phyloP scores from a whole-genome alignment of 2,329 filamentous ascomycete genomes.

The Pestalotiopsis sp. region DNA sequence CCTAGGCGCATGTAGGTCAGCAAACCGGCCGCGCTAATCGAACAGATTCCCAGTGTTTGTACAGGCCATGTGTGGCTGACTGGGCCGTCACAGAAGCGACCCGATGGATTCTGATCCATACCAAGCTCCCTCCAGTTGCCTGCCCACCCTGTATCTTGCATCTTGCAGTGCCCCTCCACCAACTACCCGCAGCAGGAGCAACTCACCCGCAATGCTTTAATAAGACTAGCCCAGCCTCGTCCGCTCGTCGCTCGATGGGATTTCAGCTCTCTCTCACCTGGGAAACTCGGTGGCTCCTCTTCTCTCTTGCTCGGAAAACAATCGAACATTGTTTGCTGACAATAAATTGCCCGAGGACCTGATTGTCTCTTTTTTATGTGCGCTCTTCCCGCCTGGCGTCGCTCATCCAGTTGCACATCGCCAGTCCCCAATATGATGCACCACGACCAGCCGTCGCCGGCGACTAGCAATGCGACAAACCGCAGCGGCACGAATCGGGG shows the following conservation, averaged over 20 bases:
- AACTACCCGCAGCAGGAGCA: neutral
- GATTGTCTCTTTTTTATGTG: neutral
- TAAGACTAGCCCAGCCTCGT: neutral
- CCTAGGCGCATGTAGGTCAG: neutral
- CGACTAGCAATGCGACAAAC: slow-evolving; percentile 21
- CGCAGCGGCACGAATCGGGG: slow-evolving; percentile 28
- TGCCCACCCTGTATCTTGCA: neutral
- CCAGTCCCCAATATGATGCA: slow-evolving; percentile 2
- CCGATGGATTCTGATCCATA: neutral
- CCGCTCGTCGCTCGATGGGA: neutral
- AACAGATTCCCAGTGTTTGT: neutral
- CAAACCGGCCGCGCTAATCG: neutral
- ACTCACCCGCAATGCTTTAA: neutral
- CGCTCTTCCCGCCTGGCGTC: neutral
- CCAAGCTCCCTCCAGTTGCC: neutral
- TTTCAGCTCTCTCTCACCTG: neutral
- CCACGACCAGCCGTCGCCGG: slow-evolving; percentile 9
- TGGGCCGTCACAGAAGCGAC: neutral
- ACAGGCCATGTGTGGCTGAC: neutral
- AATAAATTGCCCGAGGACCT: neutral
- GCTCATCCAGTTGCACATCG: neutral
- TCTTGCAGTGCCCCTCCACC: neutral
- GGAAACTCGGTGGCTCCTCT: neutral
- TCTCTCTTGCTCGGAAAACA: neutral
- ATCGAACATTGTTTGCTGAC: neutral